phyloP scores from a whole-genome alignment of 805 yeast genomes.

The Teunomyces pallodes region DNA sequence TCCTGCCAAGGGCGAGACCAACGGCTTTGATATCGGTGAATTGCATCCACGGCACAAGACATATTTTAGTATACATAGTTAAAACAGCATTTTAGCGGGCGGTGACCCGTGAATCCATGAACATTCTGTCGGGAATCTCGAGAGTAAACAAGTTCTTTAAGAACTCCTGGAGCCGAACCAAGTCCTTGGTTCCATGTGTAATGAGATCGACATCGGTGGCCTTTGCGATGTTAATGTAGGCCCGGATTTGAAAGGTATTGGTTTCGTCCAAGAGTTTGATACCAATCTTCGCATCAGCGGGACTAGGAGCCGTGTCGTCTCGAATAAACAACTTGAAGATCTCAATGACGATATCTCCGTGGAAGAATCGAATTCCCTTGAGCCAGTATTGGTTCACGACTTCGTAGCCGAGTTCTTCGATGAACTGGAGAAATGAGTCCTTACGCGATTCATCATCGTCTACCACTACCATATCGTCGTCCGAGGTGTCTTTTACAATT shows the following conservation, averaged over 20 bases:
- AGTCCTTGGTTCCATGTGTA: slow-evolving; percentile 60
- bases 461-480: not conserved
- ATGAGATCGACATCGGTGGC: slow-evolving; percentile 75
- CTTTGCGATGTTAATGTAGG: slow-evolving; percentile 66
- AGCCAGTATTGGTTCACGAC: slow-evolving; percentile 60
- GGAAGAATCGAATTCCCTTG: slow-evolving; percentile 59
- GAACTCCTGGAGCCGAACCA: slow-evolving; percentile 61
- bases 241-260: slow-evolving; percentile 58
- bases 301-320: slow-evolving; percentile 19
- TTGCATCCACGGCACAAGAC: slow-evolving; percentile 3
- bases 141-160: slow-evolving; percentile 66
- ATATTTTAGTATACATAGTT: slow-evolving; percentile 4
- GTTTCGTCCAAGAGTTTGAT: slow-evolving; percentile 48
- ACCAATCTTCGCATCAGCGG: slow-evolving; percentile 22
- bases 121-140: slow-evolving; percentile 71
- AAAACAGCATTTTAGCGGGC: not conserved
- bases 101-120: slow-evolving; percentile 72
- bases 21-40: slow-evolving; percentile 5
- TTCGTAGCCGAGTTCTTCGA: slow-evolving; percentile 71
- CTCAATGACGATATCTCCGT: slow-evolving; percentile 60
- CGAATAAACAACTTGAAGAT: slow-evolving; percentile 47
- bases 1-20: slow-evolving; percentile 11
- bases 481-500: slow-evolving; percentile 13
- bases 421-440: slow-evolving; percentile 39
- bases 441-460: slow-evolving; percentile 9